Base-by-base conservation (phyloP, 345 rosid species). In the Turritis glabra region DNA sequence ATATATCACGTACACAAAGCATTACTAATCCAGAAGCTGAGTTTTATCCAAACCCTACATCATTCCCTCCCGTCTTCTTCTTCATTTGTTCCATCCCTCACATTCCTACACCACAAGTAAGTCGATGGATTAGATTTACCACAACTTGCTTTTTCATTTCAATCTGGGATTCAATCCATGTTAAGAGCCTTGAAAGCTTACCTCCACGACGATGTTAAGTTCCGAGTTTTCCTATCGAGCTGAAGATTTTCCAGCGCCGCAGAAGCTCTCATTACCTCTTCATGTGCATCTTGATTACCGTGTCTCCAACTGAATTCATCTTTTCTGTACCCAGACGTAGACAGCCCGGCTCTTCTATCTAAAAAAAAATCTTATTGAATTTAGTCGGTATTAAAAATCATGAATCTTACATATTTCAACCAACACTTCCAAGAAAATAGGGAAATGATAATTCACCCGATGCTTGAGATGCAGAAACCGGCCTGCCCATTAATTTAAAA, bases 201-300 rank as follows among this genome's bases (percentile, higher is more conserved):
- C 99, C 97, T 88, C 99, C 97, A 92, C 5, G 99, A 92, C 19
- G 97, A 66, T 17, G 97, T 86, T 59, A 95, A 80, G 80, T 92
- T 95, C 43, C 90, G 71, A 51, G 97, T 89, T 81, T 94, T 94
- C 79, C 97, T 82, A 84, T 94, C 97, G 76, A 95, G 81, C 78
- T 91, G 96, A 80, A 94, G 98, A 83, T 90, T 91, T 81, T 94
- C 97, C 41, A 91, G 54, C 3, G 96, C 95, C 51, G 96, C 51
- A 43, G 97, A 89, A 80, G 96, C 84, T 84, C 89, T 89, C 59
- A 84, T 74, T 50, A 92, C 84, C 17, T 90, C 97, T 40, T 91
- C 98, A 17, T 89, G 74, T 25, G 70, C 66, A 59, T 92, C 93
- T 38, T 90, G 87, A 54, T 80, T 80, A 58, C 84, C 88, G 38